phyloP scores from a whole-genome alignment of 805 yeast genomes.

The Pichia californica region DNA sequence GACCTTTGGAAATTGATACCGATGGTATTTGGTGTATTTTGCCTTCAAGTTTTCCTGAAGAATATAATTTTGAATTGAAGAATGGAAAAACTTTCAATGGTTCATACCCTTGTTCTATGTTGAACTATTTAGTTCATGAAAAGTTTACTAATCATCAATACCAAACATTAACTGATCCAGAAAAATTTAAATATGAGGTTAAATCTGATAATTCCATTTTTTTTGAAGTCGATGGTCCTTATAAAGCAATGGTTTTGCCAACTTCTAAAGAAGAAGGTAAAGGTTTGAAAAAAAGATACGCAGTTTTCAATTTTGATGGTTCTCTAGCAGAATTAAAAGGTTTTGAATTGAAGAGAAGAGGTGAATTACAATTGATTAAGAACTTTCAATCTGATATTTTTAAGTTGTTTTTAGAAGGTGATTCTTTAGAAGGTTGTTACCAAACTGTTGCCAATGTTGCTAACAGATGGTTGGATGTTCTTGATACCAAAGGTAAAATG shows the following conservation, averaged over 20 bases:
- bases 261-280: slow-evolving; percentile 97
- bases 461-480: slow-evolving; percentile 90
- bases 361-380: slow-evolving; percentile 88
- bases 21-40: slow-evolving; percentile 99
- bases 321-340: slow-evolving; percentile 93
- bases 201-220: slow-evolving; percentile 89
- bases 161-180: slow-evolving; percentile 74
- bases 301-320: slow-evolving; percentile 94
- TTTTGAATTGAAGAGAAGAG: slow-evolving; percentile 92
- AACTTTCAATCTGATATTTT: slow-evolving; percentile 94
- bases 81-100: slow-evolving; percentile 72
- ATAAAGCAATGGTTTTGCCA: slow-evolving; percentile 94
- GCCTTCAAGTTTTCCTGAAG: slow-evolving; percentile 91
- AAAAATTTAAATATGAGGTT: slow-evolving; percentile 61
- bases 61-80: slow-evolving; percentile 60
- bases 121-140: slow-evolving; percentile 87
- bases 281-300: slow-evolving; percentile 92
- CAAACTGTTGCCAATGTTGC: slow-evolving; percentile 88
- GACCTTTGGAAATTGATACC: slow-evolving; percentile 94
- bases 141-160: slow-evolving; percentile 92
- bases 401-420: slow-evolving; percentile 84
- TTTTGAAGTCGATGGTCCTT: slow-evolving; percentile 98
- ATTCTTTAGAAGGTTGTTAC: slow-evolving; percentile 72
- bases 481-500: slow-evolving; percentile 79
- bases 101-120: slow-evolving; percentile 94